These are phyloP conservation scores for Stephania cephalantha DNA, from an alignment of 164 flowering plant species.

Conservation along the genomic window DNA sequence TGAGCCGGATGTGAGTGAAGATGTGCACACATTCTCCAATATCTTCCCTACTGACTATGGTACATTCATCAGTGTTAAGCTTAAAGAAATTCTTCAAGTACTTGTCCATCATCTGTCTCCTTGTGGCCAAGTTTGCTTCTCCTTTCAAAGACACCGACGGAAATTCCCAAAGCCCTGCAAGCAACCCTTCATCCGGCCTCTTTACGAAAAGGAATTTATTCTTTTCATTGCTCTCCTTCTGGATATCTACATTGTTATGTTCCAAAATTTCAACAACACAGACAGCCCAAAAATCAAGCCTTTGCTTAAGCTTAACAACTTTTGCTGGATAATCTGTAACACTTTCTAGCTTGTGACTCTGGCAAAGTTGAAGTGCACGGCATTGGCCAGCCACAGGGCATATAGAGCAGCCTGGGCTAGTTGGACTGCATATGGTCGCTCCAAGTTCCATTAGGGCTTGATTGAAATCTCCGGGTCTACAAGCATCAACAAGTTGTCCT, in stretches of 20 bases:
- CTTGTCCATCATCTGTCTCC: conserved; percentile 54
- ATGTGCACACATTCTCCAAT: conserved; percentile 80
- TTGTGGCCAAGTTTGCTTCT: conserved; percentile 36
- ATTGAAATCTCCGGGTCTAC: conserved; percentile 91
- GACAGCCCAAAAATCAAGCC: conserved; percentile 70
- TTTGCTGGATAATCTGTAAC: conserved; percentile 84
- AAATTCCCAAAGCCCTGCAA: conserved; percentile 98
- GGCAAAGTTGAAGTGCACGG: conserved; percentile 46
- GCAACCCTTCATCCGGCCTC: conserved; percentile 85
- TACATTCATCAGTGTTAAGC: conserved; percentile 36
- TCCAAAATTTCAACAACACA: conserved; percentile 72
- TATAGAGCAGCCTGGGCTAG: conserved; percentile 59
- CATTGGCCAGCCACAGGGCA: conserved; percentile 77
- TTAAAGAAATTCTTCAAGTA: conserved; percentile 50
- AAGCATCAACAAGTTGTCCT: conserved; percentile 80
- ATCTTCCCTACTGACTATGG: conserved; percentile 50
- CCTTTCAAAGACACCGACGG: conserved; percentile 64
- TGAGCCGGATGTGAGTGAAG: conserved; percentile 79
- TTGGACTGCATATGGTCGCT: conserved; percentile 68
- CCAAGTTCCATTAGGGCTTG: conserved; percentile 98
- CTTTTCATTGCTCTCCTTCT: conserved; percentile 19
- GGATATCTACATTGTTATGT: conserved; percentile 11
- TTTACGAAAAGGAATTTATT: conserved; percentile 57
- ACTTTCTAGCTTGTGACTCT: conserved; percentile 21
- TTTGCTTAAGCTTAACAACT: conserved; percentile 59